Percentiles rank a stretch among this genome's conserved stretches.
phyloP scores from a whole-genome alignment of 208 protist genomes.

The Leishmania gerbilli region DNA sequence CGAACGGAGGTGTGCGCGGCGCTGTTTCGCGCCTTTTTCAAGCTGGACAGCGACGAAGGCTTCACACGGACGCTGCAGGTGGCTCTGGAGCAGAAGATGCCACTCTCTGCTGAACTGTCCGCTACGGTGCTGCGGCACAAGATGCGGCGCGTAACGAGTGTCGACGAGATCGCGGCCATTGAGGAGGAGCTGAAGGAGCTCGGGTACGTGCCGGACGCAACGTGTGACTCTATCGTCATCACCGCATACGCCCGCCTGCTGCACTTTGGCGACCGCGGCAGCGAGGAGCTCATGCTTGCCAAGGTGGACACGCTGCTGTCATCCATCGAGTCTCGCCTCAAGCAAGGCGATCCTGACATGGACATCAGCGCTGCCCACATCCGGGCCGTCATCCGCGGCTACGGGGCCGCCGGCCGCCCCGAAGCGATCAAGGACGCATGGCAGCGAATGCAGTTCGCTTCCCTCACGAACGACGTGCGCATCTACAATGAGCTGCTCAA shows the following conservation, averaged over 20 bases:
- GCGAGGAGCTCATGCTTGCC: slow-evolving; percentile 86
- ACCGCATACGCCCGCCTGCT: slow-evolving; percentile 79
- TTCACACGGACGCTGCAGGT: slow-evolving; percentile 68
- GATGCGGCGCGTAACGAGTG: slow-evolving; percentile 66
- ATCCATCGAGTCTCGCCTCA: slow-evolving; percentile 81
- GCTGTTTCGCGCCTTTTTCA: slow-evolving; percentile 68
- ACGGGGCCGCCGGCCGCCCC: slow-evolving; percentile 76
- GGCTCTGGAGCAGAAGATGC: slow-evolving; percentile 47
- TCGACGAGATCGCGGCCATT: slow-evolving; percentile 74
- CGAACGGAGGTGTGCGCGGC: slow-evolving; percentile 45
- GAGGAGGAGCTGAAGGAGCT: slow-evolving; percentile 62
- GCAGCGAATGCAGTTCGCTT: slow-evolving; percentile 64
- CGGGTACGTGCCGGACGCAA: slow-evolving; percentile 77
- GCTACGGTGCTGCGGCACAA: slow-evolving; percentile 70
- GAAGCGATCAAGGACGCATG: slow-evolving; percentile 82
- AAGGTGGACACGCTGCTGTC: slow-evolving; percentile 90
- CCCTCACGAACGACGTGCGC: slow-evolving; percentile 74
- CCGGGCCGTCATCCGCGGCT: slow-evolving; percentile 83
- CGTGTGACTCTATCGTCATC: slow-evolving; percentile 88
- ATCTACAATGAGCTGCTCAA: slow-evolving; percentile 91
- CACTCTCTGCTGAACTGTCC: slow-evolving; percentile 48
- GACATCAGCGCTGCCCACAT: slow-evolving; percentile 87
- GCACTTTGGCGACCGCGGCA: slow-evolving; percentile 84
- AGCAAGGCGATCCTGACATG: slow-evolving; percentile 84
- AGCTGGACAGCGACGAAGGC: slow-evolving; percentile 51